Base-by-base conservation (phyloP, 345 rosid species). In the Populus tremula region DNA sequence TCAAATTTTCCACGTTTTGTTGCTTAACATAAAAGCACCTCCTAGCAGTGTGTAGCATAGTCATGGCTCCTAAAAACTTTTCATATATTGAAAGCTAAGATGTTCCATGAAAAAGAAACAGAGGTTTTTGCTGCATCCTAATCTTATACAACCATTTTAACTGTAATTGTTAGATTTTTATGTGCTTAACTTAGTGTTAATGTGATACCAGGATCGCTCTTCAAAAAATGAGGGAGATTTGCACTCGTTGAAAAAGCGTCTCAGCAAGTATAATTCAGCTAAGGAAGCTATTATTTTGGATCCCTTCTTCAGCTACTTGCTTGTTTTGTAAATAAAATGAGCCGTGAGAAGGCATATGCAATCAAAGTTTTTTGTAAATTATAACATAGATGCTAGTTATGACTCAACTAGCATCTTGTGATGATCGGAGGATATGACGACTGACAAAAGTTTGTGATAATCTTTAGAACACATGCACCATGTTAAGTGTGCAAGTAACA, bases 171-270 rank as follows among this genome's bases (percentile, higher is more conserved):
- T 36, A 18, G 47, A 67, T 4, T n/a, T 13, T 41, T 5, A 9
- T n/a, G 14, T 69, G 27, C 8, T 69, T n/a, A 18, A 18, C 72
- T 18, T 25, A 5, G 16, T 3, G 8, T 10, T 66, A 4, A 31
- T 39, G 10, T 73, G 75, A 38, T 43, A 38, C 17, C 83, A 91
- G 99, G 91, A 88, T 54, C 91, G 95, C 63, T 86, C 91, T 80
- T 85, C 94, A 1, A 91, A 85, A 43, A 74, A 96, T 43, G 90
- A 90, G 77, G 87, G 98, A 81, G 94, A 93, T 49, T 65, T 96
- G 74, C 84, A 97, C 65, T 89, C 99, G 27, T 49, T 92, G 84
- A 93, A 94, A 90, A 92, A 91, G 84, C 88, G 93, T 27, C 77
- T 94, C 67, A 94, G 91, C 80, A 85, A 88, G 84, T 94, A 89